Evolutionary conservation across 2,329 filamentous ascomycete genomes (phyloP), one percentile per base, ranked within the genome.

Genomic region (Alternaria atra): DNA sequence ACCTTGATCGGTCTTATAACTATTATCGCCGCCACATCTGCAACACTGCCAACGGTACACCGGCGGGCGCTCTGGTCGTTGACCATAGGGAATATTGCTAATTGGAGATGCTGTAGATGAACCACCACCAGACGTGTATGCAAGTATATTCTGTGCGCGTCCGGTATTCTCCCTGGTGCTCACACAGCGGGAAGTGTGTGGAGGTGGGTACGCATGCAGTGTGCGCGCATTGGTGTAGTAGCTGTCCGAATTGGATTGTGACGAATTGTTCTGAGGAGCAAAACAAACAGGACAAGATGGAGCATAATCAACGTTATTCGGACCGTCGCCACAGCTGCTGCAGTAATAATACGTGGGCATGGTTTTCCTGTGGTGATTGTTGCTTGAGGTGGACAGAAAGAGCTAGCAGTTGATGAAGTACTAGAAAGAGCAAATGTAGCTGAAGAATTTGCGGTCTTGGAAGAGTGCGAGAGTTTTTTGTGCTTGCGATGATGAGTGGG

Each of bases 1-100:
- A 5, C 40, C 46, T 12, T 5, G n/a, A 48, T 61, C 47, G 4
- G 12, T 4, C 9, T 12, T 48, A 20, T n/a, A 52, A 10, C 42
- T 53, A 29, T 61, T 61, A 17, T 50, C 29, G 1, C 47, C 34
- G 25, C 34, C 23, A 17, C 54, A 58, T 6, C 10, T 23, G 15
- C 54, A 61, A 35, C 58, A 61, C 2, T 8, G 13, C 58, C 58
- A 61, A 6, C 44, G 42, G 20, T 58, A 48, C 29, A 25, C 34
- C 15, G 50, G 35, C 0, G 40, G 13, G 4, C 48, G 32, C 30
- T 42, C 17, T 13, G 30, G 6, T 6, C 27, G 48, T 40, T 25
- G 48, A 6, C 48, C 7, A n/a, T 37, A 34, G n/a, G 25, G 34
- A 17, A 13, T 37, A 35, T 29, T 13, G 17, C 8, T 7, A 34